Conservation (phyloP, 2,329 filamentous ascomycete genomes). For the Diaporthe aspalathi region DNA sequence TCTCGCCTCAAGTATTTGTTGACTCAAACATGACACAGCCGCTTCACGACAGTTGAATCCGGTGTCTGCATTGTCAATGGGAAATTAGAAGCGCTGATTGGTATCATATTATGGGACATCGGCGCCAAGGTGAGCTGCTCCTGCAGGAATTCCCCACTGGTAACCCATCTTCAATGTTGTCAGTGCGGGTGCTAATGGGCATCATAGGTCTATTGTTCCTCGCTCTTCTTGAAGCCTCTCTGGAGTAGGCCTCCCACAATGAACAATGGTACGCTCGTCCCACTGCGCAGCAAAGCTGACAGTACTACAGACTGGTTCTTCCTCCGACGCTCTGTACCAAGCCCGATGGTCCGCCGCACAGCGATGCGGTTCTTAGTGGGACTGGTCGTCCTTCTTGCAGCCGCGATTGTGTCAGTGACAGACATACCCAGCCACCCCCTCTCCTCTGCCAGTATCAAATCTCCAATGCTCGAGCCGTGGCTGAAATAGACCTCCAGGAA, state of each 20-base stretch:
- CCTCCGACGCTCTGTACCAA: neutral
- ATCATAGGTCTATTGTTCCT: neutral
- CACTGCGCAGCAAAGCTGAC: neutral
- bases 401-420: constrained; percentile 18
- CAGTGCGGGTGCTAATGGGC: neutral
- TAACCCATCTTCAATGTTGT: neutral
- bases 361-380: constrained; percentile 1
- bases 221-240: neutral
- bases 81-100: constrained; percentile 16
- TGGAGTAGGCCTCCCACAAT: neutral
- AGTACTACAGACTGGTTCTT: neutral
- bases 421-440: too few species aligned
- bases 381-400: neutral
- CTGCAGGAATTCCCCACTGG: neutral
- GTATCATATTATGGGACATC: constrained; percentile 13
- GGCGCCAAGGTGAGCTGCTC: constrained; percentile 8
- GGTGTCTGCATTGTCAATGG: constrained; percentile 17
- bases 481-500: neutral
- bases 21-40: neutral
- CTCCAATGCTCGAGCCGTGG: neutral
- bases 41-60: constrained; percentile 1
- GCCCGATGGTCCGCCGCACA: neutral
- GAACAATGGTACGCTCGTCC: neutral
- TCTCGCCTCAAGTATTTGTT: neutral
- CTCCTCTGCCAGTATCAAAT: neutral